A percentile compares a stretch with the other conserved stretches of the same genome.
Evolutionary conservation across 78 protist genomes (phyloP).

Genomic region (Chrysochromulina tobinii): DNA sequence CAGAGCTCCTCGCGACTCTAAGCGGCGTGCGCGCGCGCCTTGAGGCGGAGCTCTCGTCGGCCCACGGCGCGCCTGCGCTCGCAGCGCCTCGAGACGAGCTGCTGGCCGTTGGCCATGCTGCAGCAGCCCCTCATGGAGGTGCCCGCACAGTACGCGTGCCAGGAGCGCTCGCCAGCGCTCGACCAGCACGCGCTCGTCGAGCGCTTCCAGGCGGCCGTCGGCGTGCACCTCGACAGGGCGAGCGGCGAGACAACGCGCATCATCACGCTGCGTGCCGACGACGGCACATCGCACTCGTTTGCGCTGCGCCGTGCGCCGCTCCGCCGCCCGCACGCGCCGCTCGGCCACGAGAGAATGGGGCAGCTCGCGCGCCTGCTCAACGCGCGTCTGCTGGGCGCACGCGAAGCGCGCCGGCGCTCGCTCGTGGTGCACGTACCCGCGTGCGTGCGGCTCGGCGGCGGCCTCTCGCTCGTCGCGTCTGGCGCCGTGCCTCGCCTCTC

Average conservation of each 20-base stretch:
- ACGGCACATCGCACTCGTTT: constrained; percentile 14
- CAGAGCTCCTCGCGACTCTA: background rate
- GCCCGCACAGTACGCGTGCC: constrained; percentile 41
- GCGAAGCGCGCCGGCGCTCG: constrained; percentile 50
- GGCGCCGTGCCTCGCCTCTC: constrained; percentile 1
- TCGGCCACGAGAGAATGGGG: constrained; percentile 26
- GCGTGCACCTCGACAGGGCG: background rate
- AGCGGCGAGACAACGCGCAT: constrained; percentile 4
- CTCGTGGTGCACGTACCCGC: background rate
- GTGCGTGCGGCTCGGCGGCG: background rate
- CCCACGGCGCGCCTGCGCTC: background rate
- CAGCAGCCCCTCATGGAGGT: constrained; percentile 33
- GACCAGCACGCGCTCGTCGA: constrained; percentile 41
- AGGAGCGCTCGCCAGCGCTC: background rate
- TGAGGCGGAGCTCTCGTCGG: background rate
- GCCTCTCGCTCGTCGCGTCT: background rate
- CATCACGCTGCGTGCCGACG: constrained; percentile 38
- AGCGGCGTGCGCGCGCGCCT: background rate
- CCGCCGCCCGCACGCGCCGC: background rate
- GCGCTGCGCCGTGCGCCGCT: background rate
- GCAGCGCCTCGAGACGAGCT: background rate
- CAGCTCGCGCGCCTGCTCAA: constrained; percentile 42
- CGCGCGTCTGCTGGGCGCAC: constrained; percentile 11
- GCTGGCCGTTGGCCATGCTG: background rate
- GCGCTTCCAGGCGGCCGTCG: background rate